Percentiles rank a stretch among this genome's conserved stretches.
Conservation (phyloP, 768 basidiomycete species). For the Punctularia strigosozonata region DNA sequence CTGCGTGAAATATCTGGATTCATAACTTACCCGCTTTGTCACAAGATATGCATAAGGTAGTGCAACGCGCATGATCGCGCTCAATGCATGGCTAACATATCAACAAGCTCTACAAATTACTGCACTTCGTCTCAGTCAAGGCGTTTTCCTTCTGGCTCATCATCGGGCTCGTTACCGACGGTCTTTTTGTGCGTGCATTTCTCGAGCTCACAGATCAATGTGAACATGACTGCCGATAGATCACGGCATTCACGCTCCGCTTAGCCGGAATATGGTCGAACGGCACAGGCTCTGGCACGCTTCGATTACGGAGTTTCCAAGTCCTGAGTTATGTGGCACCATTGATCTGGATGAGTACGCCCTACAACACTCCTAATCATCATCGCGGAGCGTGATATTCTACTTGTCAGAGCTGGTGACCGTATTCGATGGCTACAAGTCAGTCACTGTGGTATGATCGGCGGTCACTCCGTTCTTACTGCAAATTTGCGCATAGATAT, state of each 20-base stretch:
- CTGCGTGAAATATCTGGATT: not conserved
- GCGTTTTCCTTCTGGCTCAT: conserved; percentile 74
- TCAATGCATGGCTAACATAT: not conserved
- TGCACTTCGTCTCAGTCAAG: conserved; percentile 69
- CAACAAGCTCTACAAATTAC: conserved; percentile 51
- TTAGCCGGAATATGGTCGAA: conserved; percentile 36
- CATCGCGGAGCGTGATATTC: conserved; percentile 1
- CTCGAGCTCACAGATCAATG: no score
- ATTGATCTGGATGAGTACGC: conserved; percentile 86
- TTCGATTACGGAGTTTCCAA: conserved; percentile 71
- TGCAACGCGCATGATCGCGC: not conserved
- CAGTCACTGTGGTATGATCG: conserved; percentile 13
- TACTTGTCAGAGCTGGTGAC: conserved; percentile 53
- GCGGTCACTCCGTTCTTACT: not conserved
- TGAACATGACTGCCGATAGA: no score
- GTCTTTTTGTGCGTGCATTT: conserved; percentile 57
- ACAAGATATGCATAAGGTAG: conserved; percentile 45
- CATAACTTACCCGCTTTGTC: not conserved
- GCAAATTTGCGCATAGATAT: conserved; percentile 31
- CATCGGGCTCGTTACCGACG: conserved; percentile 61
- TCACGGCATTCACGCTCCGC: conserved; percentile 70
- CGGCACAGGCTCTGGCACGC: conserved; percentile 21
- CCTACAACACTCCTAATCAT: not conserved
- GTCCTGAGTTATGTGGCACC: conserved; percentile 81
- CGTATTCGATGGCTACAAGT: conserved; percentile 76